Evolutionary conservation across 2,329 filamentous ascomycete genomes (phyloP), one percentile per base, ranked within the genome.

Genomic region (Curvularia sp.): DNA sequence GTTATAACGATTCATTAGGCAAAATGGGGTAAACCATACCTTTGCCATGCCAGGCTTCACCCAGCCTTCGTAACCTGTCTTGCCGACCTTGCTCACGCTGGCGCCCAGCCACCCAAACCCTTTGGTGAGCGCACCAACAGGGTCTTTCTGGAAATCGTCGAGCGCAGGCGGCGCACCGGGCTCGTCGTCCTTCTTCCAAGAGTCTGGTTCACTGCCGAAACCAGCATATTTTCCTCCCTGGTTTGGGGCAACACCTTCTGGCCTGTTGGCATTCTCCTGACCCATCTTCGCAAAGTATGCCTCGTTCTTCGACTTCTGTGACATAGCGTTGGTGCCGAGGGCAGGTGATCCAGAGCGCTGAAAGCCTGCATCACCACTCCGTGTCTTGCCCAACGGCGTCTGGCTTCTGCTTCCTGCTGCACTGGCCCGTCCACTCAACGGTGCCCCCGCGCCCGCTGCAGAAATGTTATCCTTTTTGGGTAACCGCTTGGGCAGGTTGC

Each of bases 41-140:
- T 93, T 91, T 73, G 92, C 90, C 61, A 95, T 92, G 28, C 93
- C 95, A 9, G 95, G 95, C 79, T 96, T 93, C 53, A 99, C 92
- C 79, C 92, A 97, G 33, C 89, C 87, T 66, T 95, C 90, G 75
- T 97, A 96, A 24, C 97, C 89, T 15, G 87, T 91, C 82, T 96
- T 96, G 38, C 93, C 95, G 64, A 91, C 91, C 83, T 95, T 97
- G 26, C 88, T 88, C 42, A 98, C 92, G 12, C 92, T 93, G 33
- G 87, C 90, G 18, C 92, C 86, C 72, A 98, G 92, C 93, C 95
- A 98, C 8, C 94, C 94, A 71, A 98, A 96, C 0, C 94, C 91
- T 79, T 96, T 97, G 28, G 88, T 92, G 68, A 99, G 78, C 15
- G 94, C 93, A 1, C 87, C 93, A 62, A 98, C 83, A 0, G 95